phyloP scores from a whole-genome alignment of 202 grass and related monocot genomes.

The Alloteropsis angusta region DNA sequence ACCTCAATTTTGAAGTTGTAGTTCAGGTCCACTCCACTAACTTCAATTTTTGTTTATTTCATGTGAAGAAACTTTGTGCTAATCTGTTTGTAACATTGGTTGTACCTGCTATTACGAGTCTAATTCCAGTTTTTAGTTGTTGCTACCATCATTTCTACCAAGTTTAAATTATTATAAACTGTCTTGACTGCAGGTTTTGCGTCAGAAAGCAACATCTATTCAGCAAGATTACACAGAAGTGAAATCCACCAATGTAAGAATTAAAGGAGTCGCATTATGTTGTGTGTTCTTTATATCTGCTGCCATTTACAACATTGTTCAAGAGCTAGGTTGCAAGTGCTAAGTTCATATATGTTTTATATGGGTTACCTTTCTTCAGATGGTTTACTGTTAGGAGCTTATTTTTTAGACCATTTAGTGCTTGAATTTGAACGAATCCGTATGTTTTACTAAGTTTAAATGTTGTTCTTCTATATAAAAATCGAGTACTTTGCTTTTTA shows the following conservation, averaged over 20 bases:
- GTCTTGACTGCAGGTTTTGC: conserved; percentile 59
- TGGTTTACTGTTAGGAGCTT: not conserved
- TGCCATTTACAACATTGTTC: not conserved
- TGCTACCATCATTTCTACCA: not conserved
- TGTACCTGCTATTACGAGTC: not conserved
- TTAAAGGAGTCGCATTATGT: not conserved
- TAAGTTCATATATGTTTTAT: not conserved
- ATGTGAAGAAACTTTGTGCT: not conserved
- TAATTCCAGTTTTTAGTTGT: not conserved
- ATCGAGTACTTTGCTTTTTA: not conserved
- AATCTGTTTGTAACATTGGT: not conserved
- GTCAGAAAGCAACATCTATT: conserved; percentile 97
- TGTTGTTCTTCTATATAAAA: not conserved
- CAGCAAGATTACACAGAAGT: conserved; percentile 94
- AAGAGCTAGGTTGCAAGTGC: not conserved
- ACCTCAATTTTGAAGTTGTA: conserved; percentile 95
- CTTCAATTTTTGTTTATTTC: not conserved
- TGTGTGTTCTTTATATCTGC: conserved; percentile 3
- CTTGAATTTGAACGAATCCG: not conserved
- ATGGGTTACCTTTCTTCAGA: not conserved
- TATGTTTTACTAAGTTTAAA: not conserved
- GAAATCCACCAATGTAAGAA: conserved; percentile 74
- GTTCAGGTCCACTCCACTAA: conserved; percentile 54
- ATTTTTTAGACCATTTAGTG: not conserved
- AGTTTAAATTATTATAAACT: conserved; percentile 14